These are phyloP conservation scores for Myrmaecium sp. DNA, from an alignment of 2,329 filamentous ascomycete species.

Conservation along the genomic window DNA sequence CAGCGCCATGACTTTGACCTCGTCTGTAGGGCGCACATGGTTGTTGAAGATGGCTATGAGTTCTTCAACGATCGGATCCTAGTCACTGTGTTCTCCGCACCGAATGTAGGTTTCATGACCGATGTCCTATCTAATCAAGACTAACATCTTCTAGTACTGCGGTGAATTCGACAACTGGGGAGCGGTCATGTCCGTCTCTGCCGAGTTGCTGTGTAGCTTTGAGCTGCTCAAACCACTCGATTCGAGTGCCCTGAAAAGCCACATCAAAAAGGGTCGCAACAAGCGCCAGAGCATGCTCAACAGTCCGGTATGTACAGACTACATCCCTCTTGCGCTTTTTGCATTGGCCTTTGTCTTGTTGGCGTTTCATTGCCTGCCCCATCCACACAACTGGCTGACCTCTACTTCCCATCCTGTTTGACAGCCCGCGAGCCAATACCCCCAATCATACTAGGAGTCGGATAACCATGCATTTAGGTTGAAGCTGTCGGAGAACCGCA, in stretches of 20 bases:
- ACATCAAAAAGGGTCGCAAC: conserved; percentile 96
- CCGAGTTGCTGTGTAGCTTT: conserved; percentile 87
- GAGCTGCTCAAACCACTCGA: conserved; percentile 92
- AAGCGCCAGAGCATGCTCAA: conserved; percentile 91
- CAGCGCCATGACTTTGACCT: conserved; percentile 92
- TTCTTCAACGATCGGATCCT: conserved; percentile 93
- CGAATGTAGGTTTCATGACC: conserved; percentile 57
- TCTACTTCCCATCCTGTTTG: conserved; percentile 2
- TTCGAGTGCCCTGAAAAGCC: conserved; percentile 88
- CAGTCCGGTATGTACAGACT: conserved; percentile 61
- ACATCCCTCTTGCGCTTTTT: no score
- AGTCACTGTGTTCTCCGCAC: conserved; percentile 93
- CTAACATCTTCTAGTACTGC: conserved; percentile 53
- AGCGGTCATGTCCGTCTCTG: conserved; percentile 94
- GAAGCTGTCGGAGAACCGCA: no score
- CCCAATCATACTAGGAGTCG: conserved; percentile 36
- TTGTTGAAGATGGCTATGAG: conserved; percentile 96
- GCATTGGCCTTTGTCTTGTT: conserved; percentile 1
- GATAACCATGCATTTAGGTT: no score
- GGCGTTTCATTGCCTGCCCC: no score
- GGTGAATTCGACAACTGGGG: conserved; percentile 99
- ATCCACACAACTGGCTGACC: no score
- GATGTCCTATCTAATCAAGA: background rate
- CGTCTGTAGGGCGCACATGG: conserved; percentile 96
- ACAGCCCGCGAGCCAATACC: conserved; percentile 32